A percentile compares a stretch with the other conserved stretches of the same genome.
phyloP scores from a whole-genome alignment of 345 rosid species.

The Dipteronia sinensis region DNA sequence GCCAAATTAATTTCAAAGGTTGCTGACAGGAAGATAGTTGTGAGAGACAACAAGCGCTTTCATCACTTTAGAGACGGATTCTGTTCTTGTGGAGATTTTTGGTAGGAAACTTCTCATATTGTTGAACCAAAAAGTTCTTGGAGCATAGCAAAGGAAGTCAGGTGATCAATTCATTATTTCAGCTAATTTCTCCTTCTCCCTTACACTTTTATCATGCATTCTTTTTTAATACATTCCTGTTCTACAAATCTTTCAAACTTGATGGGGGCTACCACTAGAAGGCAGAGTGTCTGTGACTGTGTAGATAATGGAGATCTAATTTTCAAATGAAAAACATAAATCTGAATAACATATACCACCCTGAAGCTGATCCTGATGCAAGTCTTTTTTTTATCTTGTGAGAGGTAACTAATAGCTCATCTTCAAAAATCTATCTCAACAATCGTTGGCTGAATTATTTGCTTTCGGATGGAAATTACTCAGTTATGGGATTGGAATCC shows the following conservation, averaged over 20 bases:
- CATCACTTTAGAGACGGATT: slow-evolving; percentile 66
- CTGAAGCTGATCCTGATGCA: slow-evolving; percentile 56
- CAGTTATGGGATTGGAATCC: slow-evolving; percentile 59
- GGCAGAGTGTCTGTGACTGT: no score
- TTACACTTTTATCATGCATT: not conserved
- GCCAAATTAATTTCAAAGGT: slow-evolving; percentile 56
- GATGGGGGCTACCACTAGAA: not conserved
- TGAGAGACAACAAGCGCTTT: slow-evolving; percentile 66
- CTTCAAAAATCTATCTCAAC: slow-evolving; percentile 12
- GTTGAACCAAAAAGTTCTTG: not conserved
- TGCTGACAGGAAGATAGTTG: slow-evolving; percentile 53
- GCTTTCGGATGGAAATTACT: slow-evolving; percentile 21
- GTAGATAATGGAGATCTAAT: not conserved
- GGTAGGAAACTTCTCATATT: slow-evolving; percentile 23
- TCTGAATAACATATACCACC: slow-evolving; percentile 19
- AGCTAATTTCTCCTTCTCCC: not conserved
- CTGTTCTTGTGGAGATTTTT: slow-evolving; percentile 50
- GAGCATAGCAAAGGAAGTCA: not conserved
- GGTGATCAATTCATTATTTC: no score
- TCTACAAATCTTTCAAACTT: not conserved
- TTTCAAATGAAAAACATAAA: not conserved
- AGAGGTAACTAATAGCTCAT: slow-evolving; percentile 56
- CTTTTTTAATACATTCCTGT: not conserved
- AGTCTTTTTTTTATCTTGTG: slow-evolving; percentile 61
- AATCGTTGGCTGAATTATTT: slow-evolving; percentile 23